These are phyloP conservation scores for Pythium aristosporum DNA, from an alignment of 352 stramenopile genomes.

Conservation along the genomic window DNA sequence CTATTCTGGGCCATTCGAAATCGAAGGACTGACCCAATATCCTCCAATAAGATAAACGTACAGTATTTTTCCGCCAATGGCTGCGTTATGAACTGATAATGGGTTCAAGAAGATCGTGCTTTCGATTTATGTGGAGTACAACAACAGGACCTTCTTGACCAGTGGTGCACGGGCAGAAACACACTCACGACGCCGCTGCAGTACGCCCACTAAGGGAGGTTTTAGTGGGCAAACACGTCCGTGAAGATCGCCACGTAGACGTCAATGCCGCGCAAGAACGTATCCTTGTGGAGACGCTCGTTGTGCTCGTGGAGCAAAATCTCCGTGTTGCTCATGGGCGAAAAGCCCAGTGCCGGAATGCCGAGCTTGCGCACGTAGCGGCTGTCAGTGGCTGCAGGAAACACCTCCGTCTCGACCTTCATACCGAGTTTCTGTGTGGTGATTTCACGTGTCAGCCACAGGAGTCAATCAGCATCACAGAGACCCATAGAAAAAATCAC, in stretches of 20 bases:
- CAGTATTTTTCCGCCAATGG: background rate
- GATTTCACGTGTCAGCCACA: background rate
- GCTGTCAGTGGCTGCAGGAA: constrained; percentile 94
- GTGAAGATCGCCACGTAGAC: constrained; percentile 78
- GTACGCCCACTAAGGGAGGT: too few relatives aligned
- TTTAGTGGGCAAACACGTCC: constrained; percentile 40
- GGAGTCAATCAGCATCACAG: too few relatives aligned
- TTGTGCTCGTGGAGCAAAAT: constrained; percentile 97
- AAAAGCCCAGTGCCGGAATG: constrained; percentile 92
- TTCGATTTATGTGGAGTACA: background rate
- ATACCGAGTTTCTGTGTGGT: constrained; percentile 47
- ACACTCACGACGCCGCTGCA: background rate
- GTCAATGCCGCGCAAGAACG: constrained; percentile 91
- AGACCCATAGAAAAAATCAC: background rate
- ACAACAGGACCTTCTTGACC: background rate
- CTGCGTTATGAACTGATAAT: background rate
- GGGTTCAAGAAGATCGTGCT: background rate
- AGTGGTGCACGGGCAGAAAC: background rate
- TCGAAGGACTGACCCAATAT: constrained; percentile 1
- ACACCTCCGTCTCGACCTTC: constrained; percentile 88
- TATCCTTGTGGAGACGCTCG: constrained; percentile 91
- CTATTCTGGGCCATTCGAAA: constrained; percentile 16
- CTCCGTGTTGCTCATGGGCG: constrained; percentile 93
- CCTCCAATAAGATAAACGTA: background rate
- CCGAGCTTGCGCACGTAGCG: constrained; percentile 90